A percentile compares a stretch with the other conserved stretches of the same genome.
phyloP scores from a whole-genome alignment of 176 grass and related monocot genomes.

The barley (Hordeum vulgare) region MorexV3_pseudomolecules_assembly NC_058521.1:570266888-570267387 shows the following conservation, averaged over 20 bases:
- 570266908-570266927: constrained; percentile 53
- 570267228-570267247: constrained; percentile 60
- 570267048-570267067: constrained; percentile 69
- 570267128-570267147: constrained; percentile 88
- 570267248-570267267: constrained; percentile 73
- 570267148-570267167: constrained; percentile 54
- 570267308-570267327: constrained; percentile 19
- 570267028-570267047: constrained; percentile 31
- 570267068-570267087: constrained; percentile 79
- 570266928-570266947: constrained; percentile 32
- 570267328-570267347: constrained; percentile 53
- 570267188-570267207: constrained; percentile 29
- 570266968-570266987: constrained; percentile 50
- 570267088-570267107: constrained; percentile 79
- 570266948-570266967: constrained; percentile 46
- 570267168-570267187: constrained; percentile 60
- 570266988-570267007: constrained; percentile 33
- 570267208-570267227: constrained; percentile 38
- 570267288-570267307: constrained; percentile 75
- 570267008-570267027: constrained; percentile 32
- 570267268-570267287: constrained; percentile 88
- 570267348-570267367: constrained; percentile 82
- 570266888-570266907: constrained; percentile 67
- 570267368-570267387: constrained; percentile 77
- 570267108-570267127: constrained; percentile 51